These are phyloP conservation scores for Rosa multiflora DNA, from an alignment of 306 rosid genomes.

Conservation along the genomic window DNA sequence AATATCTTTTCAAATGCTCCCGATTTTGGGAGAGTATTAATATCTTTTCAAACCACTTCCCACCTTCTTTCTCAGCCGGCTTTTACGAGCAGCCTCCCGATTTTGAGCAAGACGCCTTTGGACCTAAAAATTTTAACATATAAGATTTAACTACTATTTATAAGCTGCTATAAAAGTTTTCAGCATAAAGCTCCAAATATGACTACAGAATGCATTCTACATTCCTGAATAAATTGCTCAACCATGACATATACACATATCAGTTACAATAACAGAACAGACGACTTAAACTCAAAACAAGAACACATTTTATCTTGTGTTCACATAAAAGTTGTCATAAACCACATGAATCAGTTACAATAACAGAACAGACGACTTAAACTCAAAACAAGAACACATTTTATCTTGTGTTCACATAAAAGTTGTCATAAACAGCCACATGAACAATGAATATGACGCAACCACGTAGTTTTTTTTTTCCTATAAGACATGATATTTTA, in stretches of 20 bases:
- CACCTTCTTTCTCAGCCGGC: slow-evolving; percentile 92
- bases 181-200: background rate
- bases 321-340: slow-evolving; percentile 1
- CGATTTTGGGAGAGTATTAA: no score
- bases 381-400: slow-evolving; percentile 7
- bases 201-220: background rate
- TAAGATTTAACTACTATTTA: slow-evolving; percentile 3
- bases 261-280: no score
- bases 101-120: slow-evolving; percentile 97
- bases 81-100: slow-evolving; percentile 99
- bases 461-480: background rate
- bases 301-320: background rate
- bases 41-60: slow-evolving; percentile 25
- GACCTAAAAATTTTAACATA: slow-evolving; percentile 50
- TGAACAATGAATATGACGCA: background rate
- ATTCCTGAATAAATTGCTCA: slow-evolving; percentile 3
- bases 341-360: no score
- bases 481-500: no score
- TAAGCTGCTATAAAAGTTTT: background rate
- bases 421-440: background rate
- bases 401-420: background rate
- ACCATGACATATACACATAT: background rate
- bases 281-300: slow-evolving; percentile 6
- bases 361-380: background rate
- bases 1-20: slow-evolving; percentile 23